Evolutionary conservation across 2,329 filamentous ascomycete species (phyloP).

Genomic region (Berkeleyomyces basicola): DNA sequence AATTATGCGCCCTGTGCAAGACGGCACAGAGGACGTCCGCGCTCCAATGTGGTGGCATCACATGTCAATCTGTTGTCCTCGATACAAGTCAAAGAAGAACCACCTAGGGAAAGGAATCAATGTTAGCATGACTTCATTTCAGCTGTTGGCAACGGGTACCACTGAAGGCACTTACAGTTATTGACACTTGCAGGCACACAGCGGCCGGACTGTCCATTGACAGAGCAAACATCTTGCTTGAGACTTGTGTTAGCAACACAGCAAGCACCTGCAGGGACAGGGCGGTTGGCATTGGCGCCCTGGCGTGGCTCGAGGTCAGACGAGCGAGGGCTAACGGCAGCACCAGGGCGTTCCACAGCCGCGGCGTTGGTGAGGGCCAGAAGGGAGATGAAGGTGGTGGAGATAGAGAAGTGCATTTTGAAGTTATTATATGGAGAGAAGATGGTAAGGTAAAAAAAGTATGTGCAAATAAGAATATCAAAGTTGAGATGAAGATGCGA

Average conservation of each 20-base stretch:
- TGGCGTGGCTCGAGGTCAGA: slow-evolving; percentile 17
- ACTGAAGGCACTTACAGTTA: slow-evolving; percentile 20
- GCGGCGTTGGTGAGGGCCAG: slow-evolving; percentile 16
- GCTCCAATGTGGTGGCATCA: slow-evolving; percentile 18
- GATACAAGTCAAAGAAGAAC: slow-evolving; percentile 18
- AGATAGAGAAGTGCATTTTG: slow-evolving; percentile 20
- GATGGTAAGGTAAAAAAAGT: neutral
- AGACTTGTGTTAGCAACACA: slow-evolving; percentile 22
- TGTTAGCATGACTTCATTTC: neutral
- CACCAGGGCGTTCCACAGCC: neutral
- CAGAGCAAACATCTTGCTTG: slow-evolving; percentile 23
- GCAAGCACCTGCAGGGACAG: slow-evolving; percentile 22
- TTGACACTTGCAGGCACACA: slow-evolving; percentile 21
- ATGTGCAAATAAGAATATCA: slow-evolving; percentile 7
- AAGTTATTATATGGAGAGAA: neutral
- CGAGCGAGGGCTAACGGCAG: slow-evolving; percentile 17
- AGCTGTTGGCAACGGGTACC: no score
- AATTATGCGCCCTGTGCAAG: slow-evolving; percentile 10
- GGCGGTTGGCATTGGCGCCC: slow-evolving; percentile 20
- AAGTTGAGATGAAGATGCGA: slow-evolving; percentile 1
- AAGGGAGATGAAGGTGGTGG: slow-evolving; percentile 18
- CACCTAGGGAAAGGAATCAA: slow-evolving; percentile 14
- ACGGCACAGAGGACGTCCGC: slow-evolving; percentile 20
- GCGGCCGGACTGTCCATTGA: slow-evolving; percentile 21
- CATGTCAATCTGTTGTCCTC: slow-evolving; percentile 18